A percentile compares a stretch with the other conserved stretches of the same genome.
phyloP scores from a whole-genome alignment of 139 green algal species.

The Ulvella scutata region DNA sequence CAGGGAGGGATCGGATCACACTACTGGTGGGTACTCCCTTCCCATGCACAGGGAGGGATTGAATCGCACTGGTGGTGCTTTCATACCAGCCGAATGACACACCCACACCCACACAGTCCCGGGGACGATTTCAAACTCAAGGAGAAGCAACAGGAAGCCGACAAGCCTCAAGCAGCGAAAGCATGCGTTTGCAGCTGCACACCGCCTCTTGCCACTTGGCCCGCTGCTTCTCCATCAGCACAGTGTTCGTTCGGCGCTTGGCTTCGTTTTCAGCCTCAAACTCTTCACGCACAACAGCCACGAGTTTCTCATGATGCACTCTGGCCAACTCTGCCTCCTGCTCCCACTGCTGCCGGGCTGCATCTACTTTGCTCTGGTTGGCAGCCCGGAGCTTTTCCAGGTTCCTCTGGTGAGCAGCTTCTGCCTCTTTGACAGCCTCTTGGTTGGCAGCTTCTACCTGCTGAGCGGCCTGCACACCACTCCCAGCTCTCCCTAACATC shows the following conservation, averaged over 20 bases:
- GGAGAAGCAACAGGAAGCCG: background rate
- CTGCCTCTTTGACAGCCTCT: background rate
- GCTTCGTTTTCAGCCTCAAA: background rate
- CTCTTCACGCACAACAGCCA: background rate
- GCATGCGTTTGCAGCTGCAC: background rate
- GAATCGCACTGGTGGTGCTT: too few relatives aligned
- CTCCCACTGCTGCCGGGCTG: background rate
- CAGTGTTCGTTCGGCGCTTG: constrained; percentile 1
- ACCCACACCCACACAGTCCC: background rate
- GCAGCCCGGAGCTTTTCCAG: background rate
- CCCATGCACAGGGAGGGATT: too few relatives aligned
- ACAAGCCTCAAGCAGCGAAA: background rate
- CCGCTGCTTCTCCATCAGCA: background rate
- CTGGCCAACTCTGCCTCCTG: background rate
- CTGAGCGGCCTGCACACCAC: background rate
- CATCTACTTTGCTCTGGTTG: background rate
- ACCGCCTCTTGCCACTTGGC: background rate
- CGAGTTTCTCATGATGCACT: background rate
- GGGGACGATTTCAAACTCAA: background rate
- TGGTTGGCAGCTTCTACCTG: constrained; percentile 9
- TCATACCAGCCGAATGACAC: too few relatives aligned
- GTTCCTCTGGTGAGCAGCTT: constrained; percentile 3
- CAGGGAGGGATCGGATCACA: background rate
- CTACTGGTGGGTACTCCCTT: background rate
- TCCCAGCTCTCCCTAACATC: too few relatives aligned